Percentiles rank a stretch among this genome's conserved stretches.
phyloP scores from a whole-genome alignment of 2,329 filamentous ascomycete species.

The Colletotrichum lupini region DNA sequence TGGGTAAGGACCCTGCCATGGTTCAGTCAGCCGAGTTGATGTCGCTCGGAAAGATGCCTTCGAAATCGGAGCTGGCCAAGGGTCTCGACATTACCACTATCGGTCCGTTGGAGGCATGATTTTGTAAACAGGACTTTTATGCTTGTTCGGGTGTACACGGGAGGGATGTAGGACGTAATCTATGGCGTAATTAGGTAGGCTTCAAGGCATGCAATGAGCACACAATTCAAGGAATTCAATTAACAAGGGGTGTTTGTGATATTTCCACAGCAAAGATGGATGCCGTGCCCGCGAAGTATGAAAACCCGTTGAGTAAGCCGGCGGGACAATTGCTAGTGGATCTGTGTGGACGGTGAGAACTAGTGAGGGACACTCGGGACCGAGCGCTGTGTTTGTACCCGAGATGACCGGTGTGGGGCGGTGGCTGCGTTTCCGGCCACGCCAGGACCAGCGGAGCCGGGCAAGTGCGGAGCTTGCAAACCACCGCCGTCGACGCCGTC shows the following conservation, averaged over 20 bases:
- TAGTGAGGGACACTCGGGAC: not conserved
- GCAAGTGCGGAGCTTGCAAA: not conserved
- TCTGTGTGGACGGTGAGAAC: not conserved
- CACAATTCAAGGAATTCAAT: not conserved
- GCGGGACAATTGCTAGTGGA: not conserved
- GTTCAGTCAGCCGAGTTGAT: slow-evolving; percentile 86
- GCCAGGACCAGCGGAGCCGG: not conserved
- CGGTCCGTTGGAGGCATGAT: slow-evolving; percentile 46
- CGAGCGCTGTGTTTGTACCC: not conserved
- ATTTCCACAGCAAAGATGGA: not conserved
- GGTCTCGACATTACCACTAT: slow-evolving; percentile 65
- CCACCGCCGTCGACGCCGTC: not conserved
- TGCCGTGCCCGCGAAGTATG: not conserved
- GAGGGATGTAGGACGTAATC: not conserved
- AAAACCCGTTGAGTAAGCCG: not conserved
- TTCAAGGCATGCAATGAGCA: not conserved
- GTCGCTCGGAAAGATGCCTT: slow-evolving; percentile 83
- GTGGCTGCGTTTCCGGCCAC: not conserved
- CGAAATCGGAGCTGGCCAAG: slow-evolving; percentile 78
- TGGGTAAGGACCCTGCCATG: slow-evolving; percentile 92
- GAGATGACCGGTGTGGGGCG: not conserved
- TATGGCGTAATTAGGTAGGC: not conserved
- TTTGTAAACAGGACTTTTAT: not conserved
- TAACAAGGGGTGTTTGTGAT: not conserved
- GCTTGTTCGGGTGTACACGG: not conserved